A percentile compares a stretch with the other conserved stretches of the same genome.
These are phyloP conservation scores for Cladochytrium replicatum DNA, from an alignment of 192 early-diverging fungal genomes.

Conservation along the genomic window DNA sequence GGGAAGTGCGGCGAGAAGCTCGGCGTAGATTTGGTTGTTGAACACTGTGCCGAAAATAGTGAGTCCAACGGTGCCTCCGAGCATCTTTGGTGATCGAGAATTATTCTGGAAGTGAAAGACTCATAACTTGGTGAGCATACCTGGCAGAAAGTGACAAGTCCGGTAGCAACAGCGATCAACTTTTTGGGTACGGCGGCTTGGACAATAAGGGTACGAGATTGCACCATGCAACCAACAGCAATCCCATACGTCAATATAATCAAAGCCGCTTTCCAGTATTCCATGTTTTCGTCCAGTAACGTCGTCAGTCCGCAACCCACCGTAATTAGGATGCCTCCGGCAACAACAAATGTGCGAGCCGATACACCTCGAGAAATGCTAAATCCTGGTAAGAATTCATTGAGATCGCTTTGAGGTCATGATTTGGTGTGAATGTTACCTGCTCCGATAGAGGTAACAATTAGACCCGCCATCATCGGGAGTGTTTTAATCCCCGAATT, in stretches of 20 bases:
- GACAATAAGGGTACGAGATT: slow-evolving; percentile 61
- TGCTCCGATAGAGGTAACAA: slow-evolving; percentile 52
- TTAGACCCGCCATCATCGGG: slow-evolving; percentile 62
- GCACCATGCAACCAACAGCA: slow-evolving; percentile 68
- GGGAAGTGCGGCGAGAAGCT: too few species aligned
- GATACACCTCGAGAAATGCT: too few species aligned
- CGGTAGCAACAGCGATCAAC: slow-evolving; percentile 65
- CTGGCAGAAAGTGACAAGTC: slow-evolving; percentile 56
- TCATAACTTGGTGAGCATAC: too few species aligned
- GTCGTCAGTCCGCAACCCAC: slow-evolving; percentile 56
- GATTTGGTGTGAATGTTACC: too few species aligned
- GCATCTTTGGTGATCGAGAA: too few species aligned
- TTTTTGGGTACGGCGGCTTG: slow-evolving; percentile 56
- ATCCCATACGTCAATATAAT: slow-evolving; percentile 60
- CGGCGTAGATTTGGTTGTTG: too few species aligned
- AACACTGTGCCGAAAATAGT: slow-evolving; percentile 60
- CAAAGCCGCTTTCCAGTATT: slow-evolving; percentile 40
- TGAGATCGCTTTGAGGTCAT: too few species aligned
- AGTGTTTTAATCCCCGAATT: slow-evolving; percentile 62
- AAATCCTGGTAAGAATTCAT: too few species aligned
- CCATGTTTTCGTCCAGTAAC: slow-evolving; percentile 41
- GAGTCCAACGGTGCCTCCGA: slow-evolving; percentile 56
- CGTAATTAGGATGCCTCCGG: slow-evolving; percentile 49
- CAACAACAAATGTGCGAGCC: slow-evolving; percentile 56
- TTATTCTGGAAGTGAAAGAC: too few species aligned